Evolutionary conservation across 2,329 filamentous ascomycete species (phyloP).

Genomic region (Neopestalotiopsis clavispora): DNA sequence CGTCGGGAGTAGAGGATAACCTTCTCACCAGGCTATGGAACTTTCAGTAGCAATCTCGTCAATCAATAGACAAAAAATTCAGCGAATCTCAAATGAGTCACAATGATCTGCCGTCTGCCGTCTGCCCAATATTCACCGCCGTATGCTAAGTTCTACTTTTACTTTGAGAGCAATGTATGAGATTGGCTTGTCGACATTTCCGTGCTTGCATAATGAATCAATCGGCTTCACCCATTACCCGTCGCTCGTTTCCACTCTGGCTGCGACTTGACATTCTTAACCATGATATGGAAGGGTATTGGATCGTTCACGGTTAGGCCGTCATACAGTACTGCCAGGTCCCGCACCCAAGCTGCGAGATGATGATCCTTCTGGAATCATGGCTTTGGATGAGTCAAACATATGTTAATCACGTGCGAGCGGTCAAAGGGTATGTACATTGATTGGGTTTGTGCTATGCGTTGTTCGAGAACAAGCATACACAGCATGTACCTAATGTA

Average conservation of each 20-base stretch:
- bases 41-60: conserved; percentile 43
- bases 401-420: conserved; percentile 10
- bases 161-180: not conserved
- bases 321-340: not conserved
- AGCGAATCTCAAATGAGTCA: not conserved
- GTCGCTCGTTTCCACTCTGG: not conserved
- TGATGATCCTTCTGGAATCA: not conserved
- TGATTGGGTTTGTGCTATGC: conserved; percentile 4
- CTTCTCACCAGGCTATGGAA: conserved; percentile 67
- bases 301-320: not conserved
- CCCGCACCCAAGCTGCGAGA: not conserved
- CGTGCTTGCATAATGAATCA: not conserved
- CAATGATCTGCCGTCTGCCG: not conserved
- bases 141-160: not conserved
- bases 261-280: not conserved
- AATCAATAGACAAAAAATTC: not conserved
- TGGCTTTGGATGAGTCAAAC: not conserved
- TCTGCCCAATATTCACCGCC: not conserved
- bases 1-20: conserved; percentile 54
- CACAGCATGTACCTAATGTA: not conserved
- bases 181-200: not conserved
- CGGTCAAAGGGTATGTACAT: not conserved
- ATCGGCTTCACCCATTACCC: not conserved
- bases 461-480: conserved; percentile 6
- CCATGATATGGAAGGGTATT: not conserved